Conservation (phyloP, 2,329 filamentous ascomycete species). For the Phaeosphaeria sp. region DNA sequence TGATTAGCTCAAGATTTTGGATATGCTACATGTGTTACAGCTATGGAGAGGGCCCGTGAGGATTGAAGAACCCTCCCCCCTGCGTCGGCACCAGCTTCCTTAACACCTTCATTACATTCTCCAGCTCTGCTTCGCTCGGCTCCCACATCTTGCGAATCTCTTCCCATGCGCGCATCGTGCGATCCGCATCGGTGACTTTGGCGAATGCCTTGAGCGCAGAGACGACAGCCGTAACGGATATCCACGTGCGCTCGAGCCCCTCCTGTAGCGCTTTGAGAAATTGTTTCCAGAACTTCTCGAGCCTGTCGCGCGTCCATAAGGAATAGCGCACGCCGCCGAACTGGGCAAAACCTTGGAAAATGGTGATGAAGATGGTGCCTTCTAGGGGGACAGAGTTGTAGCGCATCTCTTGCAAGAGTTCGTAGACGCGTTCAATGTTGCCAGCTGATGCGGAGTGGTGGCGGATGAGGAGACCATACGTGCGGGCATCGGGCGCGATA, state of each 20-base stretch:
- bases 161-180: slow-evolving; percentile 63
- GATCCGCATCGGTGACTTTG: slow-evolving; percentile 61
- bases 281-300: slow-evolving; percentile 57
- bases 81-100: slow-evolving; percentile 28
- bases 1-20: background rate
- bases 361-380: slow-evolving; percentile 76
- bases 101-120: slow-evolving; percentile 30
- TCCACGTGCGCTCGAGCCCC: slow-evolving; percentile 34
- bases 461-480: slow-evolving; percentile 80
- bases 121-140: slow-evolving; percentile 42
- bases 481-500: slow-evolving; percentile 76
- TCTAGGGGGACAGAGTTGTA: slow-evolving; percentile 70
- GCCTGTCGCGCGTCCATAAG: slow-evolving; percentile 74
- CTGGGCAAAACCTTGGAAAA: slow-evolving; percentile 81
- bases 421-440: slow-evolving; percentile 72
- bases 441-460: slow-evolving; percentile 74
- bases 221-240: slow-evolving; percentile 31
- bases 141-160: slow-evolving; percentile 51
- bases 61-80: slow-evolving; percentile 20
- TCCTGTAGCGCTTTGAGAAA: slow-evolving; percentile 30
- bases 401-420: slow-evolving; percentile 82
- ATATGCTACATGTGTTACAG: background rate
- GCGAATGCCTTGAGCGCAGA: slow-evolving; percentile 63
- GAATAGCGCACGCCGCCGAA: slow-evolving; percentile 73
- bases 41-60: background rate